phyloP scores from a whole-genome alignment of 768 basidiomycete genomes.

The Xerocomus brunneocitrinus region DNA sequence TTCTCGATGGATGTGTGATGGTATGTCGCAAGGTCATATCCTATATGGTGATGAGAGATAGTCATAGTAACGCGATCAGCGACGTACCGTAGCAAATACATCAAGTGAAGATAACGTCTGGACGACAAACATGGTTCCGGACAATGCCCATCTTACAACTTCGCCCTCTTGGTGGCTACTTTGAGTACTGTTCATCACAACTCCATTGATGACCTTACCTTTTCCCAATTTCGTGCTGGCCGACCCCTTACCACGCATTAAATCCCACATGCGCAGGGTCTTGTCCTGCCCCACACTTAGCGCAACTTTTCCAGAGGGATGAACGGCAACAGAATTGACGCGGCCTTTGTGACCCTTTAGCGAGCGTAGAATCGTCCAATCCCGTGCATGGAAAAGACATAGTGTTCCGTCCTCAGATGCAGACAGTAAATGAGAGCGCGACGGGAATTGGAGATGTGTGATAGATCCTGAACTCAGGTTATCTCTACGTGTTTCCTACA shows the following conservation, averaged over 20 bases:
- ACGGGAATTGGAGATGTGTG: constrained; percentile 81
- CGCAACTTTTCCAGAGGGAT: constrained; percentile 89
- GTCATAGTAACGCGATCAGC: not conserved
- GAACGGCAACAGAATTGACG: constrained; percentile 86
- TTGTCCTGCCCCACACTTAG: constrained; percentile 88
- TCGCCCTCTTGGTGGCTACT: constrained; percentile 66
- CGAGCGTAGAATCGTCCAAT: constrained; percentile 86
- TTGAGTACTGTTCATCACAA: not conserved
- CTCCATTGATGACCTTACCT: constrained; percentile 43
- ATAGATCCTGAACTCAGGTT: constrained; percentile 65
- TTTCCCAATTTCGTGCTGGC: constrained; percentile 87
- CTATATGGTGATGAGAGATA: constrained; percentile 35
- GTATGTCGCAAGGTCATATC: constrained; percentile 74
- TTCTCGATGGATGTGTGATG: constrained; percentile 71
- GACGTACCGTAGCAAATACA: constrained; percentile 70
- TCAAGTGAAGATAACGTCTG: constrained; percentile 73
- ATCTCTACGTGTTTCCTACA: not conserved
- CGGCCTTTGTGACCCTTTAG: constrained; percentile 93
- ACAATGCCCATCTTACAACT: constrained; percentile 80
- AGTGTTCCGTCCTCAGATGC: constrained; percentile 92
- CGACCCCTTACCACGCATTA: constrained; percentile 89
- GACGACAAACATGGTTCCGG: constrained; percentile 76
- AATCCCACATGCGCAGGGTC: constrained; percentile 96
- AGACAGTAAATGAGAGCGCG: constrained; percentile 84
- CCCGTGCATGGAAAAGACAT: constrained; percentile 85